These are phyloP conservation scores for Aureobasidium subglaciale DNA, from an alignment of 2,329 filamentous ascomycete genomes.

Conservation along the genomic window DNA sequence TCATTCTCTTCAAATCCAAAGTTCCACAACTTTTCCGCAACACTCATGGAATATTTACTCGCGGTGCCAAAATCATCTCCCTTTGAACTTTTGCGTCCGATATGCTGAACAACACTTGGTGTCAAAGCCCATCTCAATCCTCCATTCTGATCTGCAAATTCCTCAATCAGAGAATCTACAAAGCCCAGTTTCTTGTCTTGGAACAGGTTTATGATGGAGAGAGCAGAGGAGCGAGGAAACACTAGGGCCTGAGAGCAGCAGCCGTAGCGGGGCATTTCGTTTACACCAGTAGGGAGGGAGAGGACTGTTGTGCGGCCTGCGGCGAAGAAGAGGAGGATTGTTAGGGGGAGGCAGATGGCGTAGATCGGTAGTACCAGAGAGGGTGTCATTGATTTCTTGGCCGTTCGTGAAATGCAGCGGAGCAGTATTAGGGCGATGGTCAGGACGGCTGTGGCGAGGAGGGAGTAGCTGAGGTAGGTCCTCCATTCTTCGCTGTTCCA, in stretches of 20 bases:
- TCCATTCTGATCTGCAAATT: background rate
- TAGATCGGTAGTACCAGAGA: too few relatives aligned
- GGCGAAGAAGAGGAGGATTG: slow-evolving; percentile 25
- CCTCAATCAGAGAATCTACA: background rate
- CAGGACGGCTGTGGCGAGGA: slow-evolving; percentile 23
- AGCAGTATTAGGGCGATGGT: background rate
- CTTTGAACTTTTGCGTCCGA: background rate
- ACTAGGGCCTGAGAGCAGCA: slow-evolving; percentile 41
- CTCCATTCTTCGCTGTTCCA: slow-evolving; percentile 40
- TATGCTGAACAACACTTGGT: background rate
- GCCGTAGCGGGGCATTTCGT: slow-evolving; percentile 36
- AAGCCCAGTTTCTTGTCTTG: background rate
- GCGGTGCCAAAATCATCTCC: slow-evolving; percentile 24
- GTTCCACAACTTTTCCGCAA: slow-evolving; percentile 28
- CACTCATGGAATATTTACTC: slow-evolving; percentile 38
- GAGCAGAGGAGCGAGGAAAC: slow-evolving; percentile 32
- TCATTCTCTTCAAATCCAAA: background rate
- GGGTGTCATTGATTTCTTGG: too few relatives aligned
- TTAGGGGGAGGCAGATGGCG: background rate
- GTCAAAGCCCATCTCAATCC: background rate
- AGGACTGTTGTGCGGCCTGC: slow-evolving; percentile 35
- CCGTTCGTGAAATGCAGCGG: background rate
- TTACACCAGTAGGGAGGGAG: slow-evolving; percentile 31
- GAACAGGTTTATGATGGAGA: slow-evolving; percentile 20
- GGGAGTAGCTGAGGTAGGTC: slow-evolving; percentile 31